Evolutionary conservation across 495 filamentous ascomycete species (phyloP).

Genomic region (Penicillium chermesinum): DNA sequence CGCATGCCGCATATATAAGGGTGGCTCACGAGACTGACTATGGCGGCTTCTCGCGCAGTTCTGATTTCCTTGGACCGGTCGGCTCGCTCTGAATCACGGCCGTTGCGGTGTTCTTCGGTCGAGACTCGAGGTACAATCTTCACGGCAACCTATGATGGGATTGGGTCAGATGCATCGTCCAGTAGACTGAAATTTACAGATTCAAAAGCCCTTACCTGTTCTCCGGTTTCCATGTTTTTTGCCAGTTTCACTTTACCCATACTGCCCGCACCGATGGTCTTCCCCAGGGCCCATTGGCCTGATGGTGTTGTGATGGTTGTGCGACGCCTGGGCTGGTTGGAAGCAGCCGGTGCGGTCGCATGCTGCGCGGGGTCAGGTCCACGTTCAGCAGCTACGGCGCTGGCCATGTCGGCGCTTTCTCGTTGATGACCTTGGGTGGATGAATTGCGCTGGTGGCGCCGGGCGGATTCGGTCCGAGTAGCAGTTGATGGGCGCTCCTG

Average conservation of each 20-base stretch:
- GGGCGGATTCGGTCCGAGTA: conserved; percentile 47
- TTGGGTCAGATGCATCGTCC: background rate
- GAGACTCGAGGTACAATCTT: conserved; percentile 95
- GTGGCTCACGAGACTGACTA: conserved; percentile 90
- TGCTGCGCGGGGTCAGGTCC: conserved; percentile 39
- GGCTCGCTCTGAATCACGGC: conserved; percentile 76
- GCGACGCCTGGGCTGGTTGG: conserved; percentile 58
- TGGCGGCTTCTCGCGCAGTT: conserved; percentile 93
- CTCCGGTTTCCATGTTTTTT: conserved; percentile 71
- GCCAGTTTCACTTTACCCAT: conserved; percentile 96
- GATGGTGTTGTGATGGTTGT: conserved; percentile 79
- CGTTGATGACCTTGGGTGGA: conserved; percentile 43
- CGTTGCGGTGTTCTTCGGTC: conserved; percentile 75
- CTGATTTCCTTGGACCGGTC: conserved; percentile 96
- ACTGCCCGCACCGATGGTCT: conserved; percentile 95
- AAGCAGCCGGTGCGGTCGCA: conserved; percentile 34
- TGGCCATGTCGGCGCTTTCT: conserved; percentile 53
- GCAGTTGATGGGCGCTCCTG: conserved; percentile 44
- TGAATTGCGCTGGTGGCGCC: conserved; percentile 40
- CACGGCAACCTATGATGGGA: conserved; percentile 69
- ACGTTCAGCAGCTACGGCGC: conserved; percentile 35
- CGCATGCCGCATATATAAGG: conserved; percentile 97
- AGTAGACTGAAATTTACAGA: background rate
- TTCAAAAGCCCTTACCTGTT: conserved; percentile 56
- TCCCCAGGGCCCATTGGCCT: conserved; percentile 87